phyloP scores from a whole-genome alignment of 2,329 filamentous ascomycete genomes.

The Beauveria caledonica region DNA sequence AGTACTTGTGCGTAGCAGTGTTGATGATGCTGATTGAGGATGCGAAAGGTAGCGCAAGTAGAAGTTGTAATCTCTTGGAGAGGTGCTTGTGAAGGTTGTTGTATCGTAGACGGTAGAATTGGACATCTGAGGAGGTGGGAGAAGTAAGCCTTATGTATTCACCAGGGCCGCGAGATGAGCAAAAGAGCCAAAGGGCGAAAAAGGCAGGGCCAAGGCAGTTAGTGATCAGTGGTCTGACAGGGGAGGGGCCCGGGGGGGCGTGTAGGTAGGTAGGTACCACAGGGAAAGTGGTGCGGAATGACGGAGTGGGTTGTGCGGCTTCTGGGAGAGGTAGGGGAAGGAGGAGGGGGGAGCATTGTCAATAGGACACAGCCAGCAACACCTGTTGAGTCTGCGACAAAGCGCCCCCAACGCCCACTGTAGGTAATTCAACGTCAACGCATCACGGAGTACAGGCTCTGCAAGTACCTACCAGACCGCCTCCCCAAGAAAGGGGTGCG shows the following conservation, averaged over 20 bases:
- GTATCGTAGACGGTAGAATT: neutral
- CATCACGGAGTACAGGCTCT: neutral
- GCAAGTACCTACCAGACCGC: conserved; percentile 6
- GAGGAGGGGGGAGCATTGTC: too few species aligned
- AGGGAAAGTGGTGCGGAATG: neutral
- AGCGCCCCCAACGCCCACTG: neutral
- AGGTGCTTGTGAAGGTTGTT: neutral
- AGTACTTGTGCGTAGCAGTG: neutral
- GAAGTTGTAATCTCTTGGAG: neutral
- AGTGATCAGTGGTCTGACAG: conserved; percentile 2
- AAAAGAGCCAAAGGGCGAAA: neutral
- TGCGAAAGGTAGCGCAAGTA: neutral
- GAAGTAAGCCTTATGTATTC: conserved; percentile 12
- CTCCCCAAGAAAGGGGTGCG: neutral
- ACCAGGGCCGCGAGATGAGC: neutral
- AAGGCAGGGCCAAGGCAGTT: conserved; percentile 2
- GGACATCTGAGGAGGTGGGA: neutral
- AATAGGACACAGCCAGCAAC: neutral
- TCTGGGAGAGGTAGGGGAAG: neutral
- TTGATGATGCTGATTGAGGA: neutral
- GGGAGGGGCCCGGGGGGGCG: neutral
- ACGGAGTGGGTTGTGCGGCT: conserved; percentile 3
- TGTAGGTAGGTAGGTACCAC: neutral
- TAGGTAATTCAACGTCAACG: neutral
- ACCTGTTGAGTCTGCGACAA: neutral